These are phyloP conservation scores for Colletotrichum cereale DNA, from an alignment of 2,329 filamentous ascomycete species.

Conservation along the genomic window DNA sequence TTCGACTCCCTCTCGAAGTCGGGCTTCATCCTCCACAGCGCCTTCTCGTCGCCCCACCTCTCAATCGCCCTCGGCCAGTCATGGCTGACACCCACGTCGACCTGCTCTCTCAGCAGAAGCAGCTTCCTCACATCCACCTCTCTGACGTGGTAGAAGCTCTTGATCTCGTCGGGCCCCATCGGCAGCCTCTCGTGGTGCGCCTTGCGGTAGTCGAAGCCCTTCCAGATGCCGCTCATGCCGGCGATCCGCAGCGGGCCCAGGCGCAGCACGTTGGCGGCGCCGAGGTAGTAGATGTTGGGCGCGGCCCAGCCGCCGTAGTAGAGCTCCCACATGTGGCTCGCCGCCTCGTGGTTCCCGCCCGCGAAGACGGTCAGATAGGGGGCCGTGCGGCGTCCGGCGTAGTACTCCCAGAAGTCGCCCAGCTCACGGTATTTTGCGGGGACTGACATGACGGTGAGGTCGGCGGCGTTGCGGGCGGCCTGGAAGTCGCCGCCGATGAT, in stretches of 20 bases:
- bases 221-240: conserved; percentile 95
- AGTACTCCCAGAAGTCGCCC: conserved; percentile 95
- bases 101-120: conserved; percentile 84
- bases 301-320: conserved; percentile 98
- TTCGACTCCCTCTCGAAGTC: conserved; percentile 82
- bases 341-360: conserved; percentile 95
- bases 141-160: conserved; percentile 88
- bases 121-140: conserved; percentile 94
- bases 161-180: conserved; percentile 81
- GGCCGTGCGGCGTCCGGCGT: conserved; percentile 80
- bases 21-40: conserved; percentile 79
- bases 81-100: conserved; percentile 93
- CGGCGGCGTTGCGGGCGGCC: conserved; percentile 88
- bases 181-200: conserved; percentile 88
- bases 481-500: conserved; percentile 95
- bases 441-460: conserved; percentile 90
- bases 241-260: conserved; percentile 89
- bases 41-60: conserved; percentile 76
- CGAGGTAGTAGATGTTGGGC: conserved; percentile 97
- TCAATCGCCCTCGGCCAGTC: conserved; percentile 94
- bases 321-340: conserved; percentile 89
- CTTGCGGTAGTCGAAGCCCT: conserved; percentile 87
- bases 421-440: conserved; percentile 88
- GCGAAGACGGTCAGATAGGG: conserved; percentile 94
- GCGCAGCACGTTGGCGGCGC: conserved; percentile 88